A percentile compares a stretch with the other conserved stretches of the same genome.
These are phyloP conservation scores for Didymella sp. DNA, from an alignment of 2,329 filamentous ascomycete genomes.

Conservation along the genomic window DNA sequence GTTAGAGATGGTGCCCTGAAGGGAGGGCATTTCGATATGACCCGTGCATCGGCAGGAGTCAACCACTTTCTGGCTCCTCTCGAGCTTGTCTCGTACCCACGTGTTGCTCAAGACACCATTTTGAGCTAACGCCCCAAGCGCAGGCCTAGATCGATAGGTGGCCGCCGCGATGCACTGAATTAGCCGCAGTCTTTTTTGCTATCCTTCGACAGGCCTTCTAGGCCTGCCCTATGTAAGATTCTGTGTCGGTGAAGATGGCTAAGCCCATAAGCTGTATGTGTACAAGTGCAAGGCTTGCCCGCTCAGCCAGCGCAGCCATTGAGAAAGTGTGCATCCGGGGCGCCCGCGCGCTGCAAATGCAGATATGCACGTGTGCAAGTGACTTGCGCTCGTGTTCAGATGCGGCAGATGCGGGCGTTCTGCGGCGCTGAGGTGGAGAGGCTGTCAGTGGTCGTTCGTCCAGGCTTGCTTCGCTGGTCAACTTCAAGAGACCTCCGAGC, in stretches of 20 bases:
- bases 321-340: slow-evolving; percentile 2
- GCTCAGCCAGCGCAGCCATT: not conserved
- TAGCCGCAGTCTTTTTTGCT: slow-evolving; percentile 2
- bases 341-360: slow-evolving; percentile 1
- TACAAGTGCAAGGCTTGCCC: slow-evolving; percentile 14
- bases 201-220: slow-evolving; percentile 13
- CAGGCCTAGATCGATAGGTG: slow-evolving; percentile 2
- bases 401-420: slow-evolving; percentile 1
- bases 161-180: slow-evolving; percentile 4
- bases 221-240: slow-evolving; percentile 1
- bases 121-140: not conserved
- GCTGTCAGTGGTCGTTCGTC: not conserved
- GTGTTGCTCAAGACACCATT: slow-evolving; percentile 2
- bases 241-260: not conserved
- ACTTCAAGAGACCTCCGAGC: not conserved
- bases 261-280: slow-evolving; percentile 7
- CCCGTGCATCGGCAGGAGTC: not conserved
- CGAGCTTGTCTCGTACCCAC: slow-evolving; percentile 8
- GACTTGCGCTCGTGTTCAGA: slow-evolving; percentile 12
- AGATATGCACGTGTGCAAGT: slow-evolving; percentile 17
- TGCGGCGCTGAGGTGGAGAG: not conserved
- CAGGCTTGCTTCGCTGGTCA: slow-evolving; percentile 4
- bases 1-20: not conserved
- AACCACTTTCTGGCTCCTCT: not conserved
- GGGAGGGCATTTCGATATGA: not conserved